Evolutionary conservation across 2,329 filamentous ascomycete species (phyloP), one percentile per base, ranked within the genome.

Genomic region (Penicillium sumatraense): DNA sequence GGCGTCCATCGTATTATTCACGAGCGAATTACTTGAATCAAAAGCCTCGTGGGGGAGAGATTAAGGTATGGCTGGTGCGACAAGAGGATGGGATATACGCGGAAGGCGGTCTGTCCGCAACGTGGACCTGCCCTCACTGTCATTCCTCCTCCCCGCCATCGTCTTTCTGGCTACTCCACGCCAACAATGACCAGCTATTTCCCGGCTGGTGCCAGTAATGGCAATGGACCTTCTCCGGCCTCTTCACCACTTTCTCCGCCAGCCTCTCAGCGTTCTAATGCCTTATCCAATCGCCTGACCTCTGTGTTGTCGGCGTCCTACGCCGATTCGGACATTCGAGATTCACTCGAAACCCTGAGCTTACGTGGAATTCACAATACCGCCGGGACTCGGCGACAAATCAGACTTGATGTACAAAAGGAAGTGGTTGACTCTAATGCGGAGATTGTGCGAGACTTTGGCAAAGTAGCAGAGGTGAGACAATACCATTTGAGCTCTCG

Each of bases 381-480:
- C 11, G 82, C 90, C 9, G 89, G 93, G 62, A 89, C 87, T 2
- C 84, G 95, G 49, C 86, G 93, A 5, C 88, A 90, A 55, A 77
- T 98, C 14, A 86, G 93, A 14, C 76, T 96, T 1, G 87, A 96
- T 69, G 82, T 96, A 1, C 92, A 98, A 71, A 93, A 89, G 72
- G 93, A 98, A 69, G 90, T 97, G 33, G 93, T 98, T 53, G 86
- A 93, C 61, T 92, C 89, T 75, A 97, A 98, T 84, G 92, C 90
- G 47, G 86, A 91, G 61, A 90, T 98, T 60, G 86, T 98, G 55
- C 81, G 85, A 51, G 91, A 96, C 70, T 98, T 98, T 75, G 91
- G 92, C 31, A 83, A 87, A 52, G 91, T 99, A 61, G 91, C 93
- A 26, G 90, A 96, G 82, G 90, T 93, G 74, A 70, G 82, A 57